These are phyloP conservation scores for Parascedosporium putredinis DNA, from an alignment of 2,329 filamentous ascomycete species.

Conservation along the genomic window DNA sequence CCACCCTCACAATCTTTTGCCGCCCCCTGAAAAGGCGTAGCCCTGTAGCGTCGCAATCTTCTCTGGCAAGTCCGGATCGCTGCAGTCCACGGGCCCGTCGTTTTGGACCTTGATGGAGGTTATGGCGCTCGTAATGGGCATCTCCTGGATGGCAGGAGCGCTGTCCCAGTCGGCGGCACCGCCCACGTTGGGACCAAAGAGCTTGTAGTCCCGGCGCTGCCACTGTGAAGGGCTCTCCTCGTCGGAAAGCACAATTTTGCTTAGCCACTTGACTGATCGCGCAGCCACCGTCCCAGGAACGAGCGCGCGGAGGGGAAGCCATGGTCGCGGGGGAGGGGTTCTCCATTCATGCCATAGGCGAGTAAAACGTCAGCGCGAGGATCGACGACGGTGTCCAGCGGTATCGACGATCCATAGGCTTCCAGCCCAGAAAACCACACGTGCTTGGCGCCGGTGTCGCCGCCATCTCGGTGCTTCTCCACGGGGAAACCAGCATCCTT, in stretches of 20 bases:
- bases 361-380: constrained; percentile 54
- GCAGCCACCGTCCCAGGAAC: constrained; percentile 58
- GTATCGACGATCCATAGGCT: constrained; percentile 52
- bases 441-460: constrained; percentile 32
- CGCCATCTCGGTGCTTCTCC: constrained; percentile 21
- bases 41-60: constrained; percentile 37
- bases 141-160: constrained; percentile 55
- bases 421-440: constrained; percentile 50
- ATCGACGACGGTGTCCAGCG: constrained; percentile 46
- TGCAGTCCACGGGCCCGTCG: constrained; percentile 22
- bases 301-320: constrained; percentile 54
- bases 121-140: constrained; percentile 58
- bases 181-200: constrained; percentile 51
- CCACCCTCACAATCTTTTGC: constrained; percentile 57
- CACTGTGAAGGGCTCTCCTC: constrained; percentile 57
- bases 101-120: constrained; percentile 30
- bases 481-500: constrained; percentile 42
- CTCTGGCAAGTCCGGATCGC: background rate
- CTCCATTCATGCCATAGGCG: constrained; percentile 58
- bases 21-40: constrained; percentile 60
- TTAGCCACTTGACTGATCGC: constrained; percentile 60
- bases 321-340: constrained; percentile 52
- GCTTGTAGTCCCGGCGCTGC: constrained; percentile 60
- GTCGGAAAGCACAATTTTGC: constrained; percentile 50
- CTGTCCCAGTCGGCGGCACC: constrained; percentile 49